Base-by-base conservation (phyloP, 129 eudicot species). In the Dittrichia graveolens region DNA sequence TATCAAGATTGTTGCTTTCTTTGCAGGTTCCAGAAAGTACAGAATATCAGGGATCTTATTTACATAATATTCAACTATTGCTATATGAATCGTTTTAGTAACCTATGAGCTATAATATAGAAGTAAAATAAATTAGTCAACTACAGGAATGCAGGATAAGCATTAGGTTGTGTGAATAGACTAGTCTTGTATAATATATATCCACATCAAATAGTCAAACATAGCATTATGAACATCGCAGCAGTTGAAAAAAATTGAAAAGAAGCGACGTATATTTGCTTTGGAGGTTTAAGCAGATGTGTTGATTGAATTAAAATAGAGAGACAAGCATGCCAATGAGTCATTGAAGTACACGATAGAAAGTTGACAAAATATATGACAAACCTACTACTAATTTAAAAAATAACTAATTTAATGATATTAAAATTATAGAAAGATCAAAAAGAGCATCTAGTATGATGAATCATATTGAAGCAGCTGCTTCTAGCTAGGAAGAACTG, bases 201-300 rank as follows among this genome's bases (percentile, higher is more conserved):
- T 77, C 41, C 48, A 69, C 57, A 77, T 46, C 77, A 48, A 8
- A 13, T 34, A 46, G 69, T 60, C 48, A 59, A 72, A 50, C 46
- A 31, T 72, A 42, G 46, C 57, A 44, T 52, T 69, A 58, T 68
- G 69, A 58, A 13, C 53, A 7, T 55, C 43, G 3, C 45, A 24
- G 8, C 16, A 8, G 65, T 43, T 65, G 58, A 24, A 31, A 64
- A 42, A 8, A 49, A 18, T 6, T 14, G 55, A 34, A 13, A 35
- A 45, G 64, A 39, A n/a, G n/a, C n/a, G 39, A 76, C 5, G 47
- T 50, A 60, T 41, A 53, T 35, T 69, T 69, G 76, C 56, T 68
- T 38, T 19, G 39, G 7, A 49, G 64, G 81, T 69, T 65, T 69
- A 70, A 8, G 3, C 3, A 19, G 4, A 59, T 46, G 59, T 60